A percentile compares a stretch with the other conserved stretches of the same genome.
These are phyloP conservation scores for Volvox carteri DNA, from an alignment of 163 green algal species.

Conservation along the genomic window DNA sequence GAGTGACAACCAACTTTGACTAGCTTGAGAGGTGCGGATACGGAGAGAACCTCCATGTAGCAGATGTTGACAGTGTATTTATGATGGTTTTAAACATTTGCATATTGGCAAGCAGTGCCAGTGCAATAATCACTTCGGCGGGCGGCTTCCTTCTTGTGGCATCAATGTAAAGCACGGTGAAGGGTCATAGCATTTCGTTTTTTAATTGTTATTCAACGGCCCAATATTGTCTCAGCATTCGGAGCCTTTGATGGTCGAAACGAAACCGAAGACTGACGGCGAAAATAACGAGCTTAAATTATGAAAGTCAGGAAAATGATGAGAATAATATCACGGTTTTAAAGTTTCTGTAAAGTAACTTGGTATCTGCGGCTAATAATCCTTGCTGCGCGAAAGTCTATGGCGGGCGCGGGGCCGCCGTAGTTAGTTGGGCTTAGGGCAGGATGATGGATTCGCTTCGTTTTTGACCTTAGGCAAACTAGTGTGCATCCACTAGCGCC, in stretches of 20 bases:
- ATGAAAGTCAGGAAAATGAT: no score
- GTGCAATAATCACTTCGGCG: background rate
- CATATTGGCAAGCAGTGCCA: background rate
- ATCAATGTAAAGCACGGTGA: no score
- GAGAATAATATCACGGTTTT: background rate
- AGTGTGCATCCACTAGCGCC: no score
- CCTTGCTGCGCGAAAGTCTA: background rate
- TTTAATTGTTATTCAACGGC: no score
- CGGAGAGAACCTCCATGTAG: no score
- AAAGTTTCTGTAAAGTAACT: background rate
- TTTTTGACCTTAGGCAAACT: background rate
- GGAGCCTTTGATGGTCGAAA: background rate
- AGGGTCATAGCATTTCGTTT: no score
- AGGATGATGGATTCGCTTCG: background rate
- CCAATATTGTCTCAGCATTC: no score
- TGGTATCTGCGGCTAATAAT: no score
- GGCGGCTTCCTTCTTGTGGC: background rate
- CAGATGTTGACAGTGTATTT: no score
- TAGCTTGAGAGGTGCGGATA: no score
- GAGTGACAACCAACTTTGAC: no score
- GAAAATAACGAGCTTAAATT: background rate
- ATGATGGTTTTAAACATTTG: background rate
- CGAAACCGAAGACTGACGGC: background rate
- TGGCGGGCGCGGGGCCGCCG: background rate
- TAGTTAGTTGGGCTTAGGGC: constrained; percentile 11